These are phyloP conservation scores for Russula brevipes DNA, from an alignment of 768 basidiomycete species.

Conservation along the genomic window DNA sequence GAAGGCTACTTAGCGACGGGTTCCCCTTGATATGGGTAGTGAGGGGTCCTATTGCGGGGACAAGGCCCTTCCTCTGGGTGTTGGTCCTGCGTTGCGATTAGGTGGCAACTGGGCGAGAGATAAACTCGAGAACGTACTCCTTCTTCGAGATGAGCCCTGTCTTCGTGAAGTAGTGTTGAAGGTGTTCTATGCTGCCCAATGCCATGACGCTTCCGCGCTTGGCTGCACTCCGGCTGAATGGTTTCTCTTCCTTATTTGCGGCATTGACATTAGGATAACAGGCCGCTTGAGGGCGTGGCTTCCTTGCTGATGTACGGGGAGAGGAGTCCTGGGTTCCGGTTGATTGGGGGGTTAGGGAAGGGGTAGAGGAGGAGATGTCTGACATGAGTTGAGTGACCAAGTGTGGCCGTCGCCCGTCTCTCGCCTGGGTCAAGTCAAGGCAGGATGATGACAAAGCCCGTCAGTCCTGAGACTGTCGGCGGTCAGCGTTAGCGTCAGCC, in stretches of 20 bases:
- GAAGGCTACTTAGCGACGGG: conserved; percentile 40
- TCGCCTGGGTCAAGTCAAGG: not conserved
- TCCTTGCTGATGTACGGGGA: conserved; percentile 38
- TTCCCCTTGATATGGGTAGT: conserved; percentile 29
- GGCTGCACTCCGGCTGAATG: conserved; percentile 85
- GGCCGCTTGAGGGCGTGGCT: conserved; percentile 62
- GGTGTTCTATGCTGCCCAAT: conserved; percentile 91
- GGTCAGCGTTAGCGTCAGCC: not conserved
- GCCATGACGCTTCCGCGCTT: conserved; percentile 93
- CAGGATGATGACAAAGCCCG: conserved; percentile 10
- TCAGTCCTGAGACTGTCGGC: not conserved
- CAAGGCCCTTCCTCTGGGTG: conserved; percentile 49
- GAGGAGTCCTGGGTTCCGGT: conserved; percentile 43
- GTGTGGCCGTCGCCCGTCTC: not conserved
- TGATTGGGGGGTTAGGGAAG: conserved; percentile 58
- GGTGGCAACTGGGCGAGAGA: not conserved
- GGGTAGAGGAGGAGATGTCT: conserved; percentile 41
- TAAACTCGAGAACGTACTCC: conserved; percentile 46
- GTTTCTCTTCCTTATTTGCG: conserved; percentile 68
- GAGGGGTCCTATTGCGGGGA: conserved; percentile 70
- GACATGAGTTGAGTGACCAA: conserved; percentile 24
- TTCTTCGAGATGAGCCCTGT: conserved; percentile 68
- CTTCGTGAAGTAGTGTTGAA: conserved; percentile 94
- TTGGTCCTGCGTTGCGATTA: conserved; percentile 39
- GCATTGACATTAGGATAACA: conserved; percentile 74